Percentiles rank a stretch among this genome's conserved stretches.
These are phyloP conservation scores for Rhodotorula mucilaginosa DNA, from an alignment of 1,284 basidiomycete genomes.

Conservation along the genomic window DNA sequence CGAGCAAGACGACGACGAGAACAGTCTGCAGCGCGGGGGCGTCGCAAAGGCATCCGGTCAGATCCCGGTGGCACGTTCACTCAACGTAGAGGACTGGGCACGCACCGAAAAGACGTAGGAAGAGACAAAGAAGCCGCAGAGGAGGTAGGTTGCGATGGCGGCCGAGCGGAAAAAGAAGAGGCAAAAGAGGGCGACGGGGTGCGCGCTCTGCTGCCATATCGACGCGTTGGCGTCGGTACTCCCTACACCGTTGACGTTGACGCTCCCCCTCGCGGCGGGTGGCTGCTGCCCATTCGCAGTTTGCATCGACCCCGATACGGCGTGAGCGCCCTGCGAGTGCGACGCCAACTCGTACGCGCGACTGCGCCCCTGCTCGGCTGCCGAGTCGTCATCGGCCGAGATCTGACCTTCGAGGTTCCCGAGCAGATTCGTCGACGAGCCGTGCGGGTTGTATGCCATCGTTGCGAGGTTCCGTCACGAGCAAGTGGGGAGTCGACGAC, in stretches of 20 bases:
- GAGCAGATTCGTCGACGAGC: constrained; percentile 26
- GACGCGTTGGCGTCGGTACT: constrained; percentile 7
- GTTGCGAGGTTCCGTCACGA: no score
- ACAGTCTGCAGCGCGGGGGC: constrained; percentile 63
- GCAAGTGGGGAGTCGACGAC: not conserved
- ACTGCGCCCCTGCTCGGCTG: constrained; percentile 10
- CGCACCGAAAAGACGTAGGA: constrained; percentile 84
- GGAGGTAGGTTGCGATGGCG: constrained; percentile 80
- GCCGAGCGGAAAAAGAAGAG: constrained; percentile 80
- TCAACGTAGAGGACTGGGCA: constrained; percentile 16
- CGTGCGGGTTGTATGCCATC: constrained; percentile 37
- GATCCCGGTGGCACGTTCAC: not conserved
- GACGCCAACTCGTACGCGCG: not conserved
- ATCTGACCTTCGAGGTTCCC: constrained; percentile 24
- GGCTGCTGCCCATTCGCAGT: not conserved
- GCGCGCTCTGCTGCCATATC: constrained; percentile 47
- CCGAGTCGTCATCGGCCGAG: constrained; percentile 31
- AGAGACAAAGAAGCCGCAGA: constrained; percentile 78
- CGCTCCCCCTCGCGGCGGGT: constrained; percentile 10
- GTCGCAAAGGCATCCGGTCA: no score
- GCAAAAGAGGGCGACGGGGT: constrained; percentile 76
- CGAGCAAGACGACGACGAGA: constrained; percentile 80
- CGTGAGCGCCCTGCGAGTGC: not conserved
- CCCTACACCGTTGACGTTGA: constrained; percentile 6
- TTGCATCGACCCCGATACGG: not conserved